phyloP scores from a whole-genome alignment of 805 yeast genomes.

The Wickerhamiella qilinensis region DNA sequence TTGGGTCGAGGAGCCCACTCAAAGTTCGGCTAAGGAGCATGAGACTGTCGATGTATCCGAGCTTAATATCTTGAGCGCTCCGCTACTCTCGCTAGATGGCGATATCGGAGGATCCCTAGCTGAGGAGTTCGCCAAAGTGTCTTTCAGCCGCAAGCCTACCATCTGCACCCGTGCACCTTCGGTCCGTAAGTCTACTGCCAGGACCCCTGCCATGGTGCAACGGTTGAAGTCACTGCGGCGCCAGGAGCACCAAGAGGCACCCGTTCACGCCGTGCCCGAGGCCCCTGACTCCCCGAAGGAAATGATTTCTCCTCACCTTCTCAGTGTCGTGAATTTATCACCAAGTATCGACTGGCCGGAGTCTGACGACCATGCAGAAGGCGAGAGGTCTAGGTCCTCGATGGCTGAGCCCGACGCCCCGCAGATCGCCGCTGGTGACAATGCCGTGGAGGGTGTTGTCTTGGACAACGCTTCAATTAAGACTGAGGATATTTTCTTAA shows the following conservation, averaged over 20 bases:
- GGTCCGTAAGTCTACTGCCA: constrained; percentile 8
- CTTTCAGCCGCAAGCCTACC: constrained; percentile 2
- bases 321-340: constrained; percentile 13
- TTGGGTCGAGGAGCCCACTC: too few species aligned
- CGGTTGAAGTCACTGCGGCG: constrained; percentile 13
- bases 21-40: too few species aligned
- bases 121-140: constrained; percentile 1
- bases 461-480: too few species aligned
- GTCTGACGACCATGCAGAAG: neutral
- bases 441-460: too few species aligned
- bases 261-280: neutral
- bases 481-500: too few species aligned
- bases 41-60: too few species aligned
- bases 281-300: constrained; percentile 2
- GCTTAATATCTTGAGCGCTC: neutral
- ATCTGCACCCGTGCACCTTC: neutral
- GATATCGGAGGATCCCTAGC: constrained; percentile 8
- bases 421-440: too few species aligned
- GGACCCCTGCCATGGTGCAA: constrained; percentile 10
- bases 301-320: constrained; percentile 12
- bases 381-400: too few species aligned
- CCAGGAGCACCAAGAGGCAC: constrained; percentile 1
- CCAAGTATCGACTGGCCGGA: constrained; percentile 6
- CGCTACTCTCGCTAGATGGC: neutral
- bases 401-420: too few species aligned